These are phyloP conservation scores for Quercus tomentella DNA, from an alignment of 331 rosid genomes.

Conservation along the genomic window DNA sequence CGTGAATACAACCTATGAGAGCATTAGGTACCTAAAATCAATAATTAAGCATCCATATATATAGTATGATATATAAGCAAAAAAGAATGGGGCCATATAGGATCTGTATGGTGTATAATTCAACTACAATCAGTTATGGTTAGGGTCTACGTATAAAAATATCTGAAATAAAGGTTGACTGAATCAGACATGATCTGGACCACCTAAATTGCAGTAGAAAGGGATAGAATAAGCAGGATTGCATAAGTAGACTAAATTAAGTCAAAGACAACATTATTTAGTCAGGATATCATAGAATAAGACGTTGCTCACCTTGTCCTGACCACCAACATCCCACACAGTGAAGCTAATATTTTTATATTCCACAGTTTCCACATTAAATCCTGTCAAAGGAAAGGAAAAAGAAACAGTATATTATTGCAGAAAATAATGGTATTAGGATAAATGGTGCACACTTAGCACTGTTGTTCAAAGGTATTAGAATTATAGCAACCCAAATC, in stretches of 20 bases:
- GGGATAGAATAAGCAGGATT: not conserved
- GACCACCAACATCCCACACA: constrained; percentile 81
- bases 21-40: no score
- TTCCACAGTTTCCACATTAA: constrained; percentile 72
- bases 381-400: constrained; percentile 34
- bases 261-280: not conserved
- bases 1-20: no score
- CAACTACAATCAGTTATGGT: no score
- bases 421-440: not conserved
- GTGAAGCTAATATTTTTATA: constrained; percentile 74
- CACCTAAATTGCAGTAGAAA: no score
- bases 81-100: no score
- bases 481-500: not conserved
- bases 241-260: not conserved
- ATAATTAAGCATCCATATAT: no score
- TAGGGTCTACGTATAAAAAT: no score
- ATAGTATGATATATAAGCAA: no score
- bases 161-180: no score
- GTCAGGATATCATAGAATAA: not conserved
- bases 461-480: not conserved
- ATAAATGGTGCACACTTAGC: not conserved
- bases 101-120: no score
- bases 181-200: no score
- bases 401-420: not conserved
- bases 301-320: constrained; percentile 46